Percentiles rank a stretch among this genome's conserved stretches.
These are phyloP conservation scores for Crucibulum laeve DNA, from an alignment of 768 basidiomycete genomes.

Conservation along the genomic window DNA sequence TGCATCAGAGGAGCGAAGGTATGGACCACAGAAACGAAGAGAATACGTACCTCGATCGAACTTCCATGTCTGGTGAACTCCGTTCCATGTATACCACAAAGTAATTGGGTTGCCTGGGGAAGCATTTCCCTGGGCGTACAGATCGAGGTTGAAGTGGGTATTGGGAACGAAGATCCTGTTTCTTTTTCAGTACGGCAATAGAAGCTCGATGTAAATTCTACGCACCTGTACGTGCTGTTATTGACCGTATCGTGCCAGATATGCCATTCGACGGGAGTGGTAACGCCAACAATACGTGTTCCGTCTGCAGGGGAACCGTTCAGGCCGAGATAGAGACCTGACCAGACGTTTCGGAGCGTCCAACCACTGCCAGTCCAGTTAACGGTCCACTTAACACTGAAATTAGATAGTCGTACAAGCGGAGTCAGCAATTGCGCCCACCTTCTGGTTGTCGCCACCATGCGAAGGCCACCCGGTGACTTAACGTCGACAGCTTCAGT, in stretches of 20 bases:
- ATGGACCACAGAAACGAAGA: too few species aligned
- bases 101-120: constrained; percentile 39
- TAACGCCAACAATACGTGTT: constrained; percentile 29
- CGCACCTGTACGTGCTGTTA: constrained; percentile 37
- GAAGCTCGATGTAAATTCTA: neutral
- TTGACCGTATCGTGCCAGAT: constrained; percentile 42
- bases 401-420: neutral
- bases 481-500: constrained; percentile 11
- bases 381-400: constrained; percentile 40
- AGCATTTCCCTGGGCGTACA: constrained; percentile 41
- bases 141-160: constrained; percentile 40
- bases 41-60: constrained; percentile 28
- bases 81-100: constrained; percentile 46
- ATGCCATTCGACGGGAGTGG: constrained; percentile 40
- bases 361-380: constrained; percentile 31
- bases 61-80: constrained; percentile 51
- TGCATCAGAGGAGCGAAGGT: neutral
- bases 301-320: constrained; percentile 37
- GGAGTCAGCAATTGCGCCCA: constrained; percentile 12
- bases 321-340: constrained; percentile 36
- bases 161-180: constrained; percentile 40
- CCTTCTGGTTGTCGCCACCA: constrained; percentile 45
- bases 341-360: constrained; percentile 36
- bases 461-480: constrained; percentile 47
- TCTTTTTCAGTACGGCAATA: neutral